Evolutionary conservation across 2,329 filamentous ascomycete species (phyloP).

Genomic region (Ophiostoma sp.): DNA sequence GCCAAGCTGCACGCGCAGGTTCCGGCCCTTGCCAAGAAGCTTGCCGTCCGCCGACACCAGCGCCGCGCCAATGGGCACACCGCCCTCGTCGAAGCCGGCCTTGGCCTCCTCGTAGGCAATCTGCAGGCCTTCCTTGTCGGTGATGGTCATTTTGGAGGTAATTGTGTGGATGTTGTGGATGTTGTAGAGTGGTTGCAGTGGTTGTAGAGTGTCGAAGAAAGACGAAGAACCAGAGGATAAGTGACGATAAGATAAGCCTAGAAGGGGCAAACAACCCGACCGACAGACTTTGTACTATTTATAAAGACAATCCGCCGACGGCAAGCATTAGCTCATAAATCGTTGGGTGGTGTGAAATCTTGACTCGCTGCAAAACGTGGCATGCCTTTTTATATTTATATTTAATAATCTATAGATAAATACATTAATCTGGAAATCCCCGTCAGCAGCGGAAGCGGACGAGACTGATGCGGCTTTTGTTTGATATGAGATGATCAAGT

Average conservation of each 20-base stretch:
- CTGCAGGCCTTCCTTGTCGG: constrained; percentile 27
- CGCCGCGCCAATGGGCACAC: constrained; percentile 49
- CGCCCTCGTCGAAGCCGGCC: constrained; percentile 43
- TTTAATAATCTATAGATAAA: too few species aligned
- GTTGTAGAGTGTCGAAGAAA: not conserved
- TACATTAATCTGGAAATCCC: too few species aligned
- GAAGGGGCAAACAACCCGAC: not conserved
- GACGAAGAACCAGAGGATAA: not conserved
- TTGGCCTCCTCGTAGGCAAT: constrained; percentile 46
- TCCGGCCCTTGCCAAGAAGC: constrained; percentile 67
- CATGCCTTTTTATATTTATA: too few species aligned
- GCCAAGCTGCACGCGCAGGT: constrained; percentile 68
- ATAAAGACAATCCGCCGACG: too few species aligned
- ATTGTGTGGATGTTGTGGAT: too few species aligned
- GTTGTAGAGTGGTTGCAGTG: too few species aligned
- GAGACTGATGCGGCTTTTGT: too few species aligned
- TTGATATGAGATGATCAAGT: too few species aligned
- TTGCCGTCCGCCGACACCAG: constrained; percentile 65
- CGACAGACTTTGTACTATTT: not conserved
- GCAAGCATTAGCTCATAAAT: not conserved
- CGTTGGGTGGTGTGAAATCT: too few species aligned
- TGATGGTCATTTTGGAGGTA: constrained; percentile 20
- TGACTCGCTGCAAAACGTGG: too few species aligned
- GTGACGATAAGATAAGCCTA: not conserved
- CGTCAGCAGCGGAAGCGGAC: too few species aligned